Evolutionary conservation across 345 rosid genomes (phyloP).

Genomic region (Cardiospermum halicacabum): DNA sequence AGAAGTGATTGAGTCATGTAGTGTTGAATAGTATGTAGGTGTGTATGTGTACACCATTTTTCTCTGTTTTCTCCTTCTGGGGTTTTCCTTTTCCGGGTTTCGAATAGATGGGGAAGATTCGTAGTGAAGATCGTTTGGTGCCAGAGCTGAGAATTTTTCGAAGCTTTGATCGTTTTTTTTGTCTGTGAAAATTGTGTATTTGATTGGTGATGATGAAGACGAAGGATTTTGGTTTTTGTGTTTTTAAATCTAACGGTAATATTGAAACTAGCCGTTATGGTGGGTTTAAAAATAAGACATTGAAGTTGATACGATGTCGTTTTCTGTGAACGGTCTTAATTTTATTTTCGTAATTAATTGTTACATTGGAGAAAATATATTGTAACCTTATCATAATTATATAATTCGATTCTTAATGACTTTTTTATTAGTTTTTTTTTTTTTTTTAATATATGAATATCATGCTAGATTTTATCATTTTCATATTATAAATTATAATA

Average conservation of each 20-base stretch:
- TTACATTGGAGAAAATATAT: too few species aligned
- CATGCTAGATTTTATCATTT: too few species aligned
- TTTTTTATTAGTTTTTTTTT: too few species aligned
- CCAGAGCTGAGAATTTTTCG: conserved; percentile 19
- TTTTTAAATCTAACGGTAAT: conserved; percentile 33
- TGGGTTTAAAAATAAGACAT: not conserved
- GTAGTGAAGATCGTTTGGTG: conserved; percentile 18
- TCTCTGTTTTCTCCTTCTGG: conserved; percentile 6
- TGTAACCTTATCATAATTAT: too few species aligned
- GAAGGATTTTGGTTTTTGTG: not conserved
- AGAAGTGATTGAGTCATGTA: conserved; percentile 73
- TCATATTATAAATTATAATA: too few species aligned
- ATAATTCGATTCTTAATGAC: too few species aligned
- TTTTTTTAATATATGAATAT: too few species aligned
- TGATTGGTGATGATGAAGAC: not conserved
- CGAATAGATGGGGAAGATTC: conserved; percentile 11
- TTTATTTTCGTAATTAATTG: too few species aligned
- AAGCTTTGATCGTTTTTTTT: too few species aligned
- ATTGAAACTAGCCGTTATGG: conserved; percentile 51
- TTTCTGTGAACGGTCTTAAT: not conserved
- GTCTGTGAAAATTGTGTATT: not conserved
- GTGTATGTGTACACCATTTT: conserved; percentile 63
- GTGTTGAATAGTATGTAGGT: conserved; percentile 66
- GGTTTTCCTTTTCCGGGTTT: not conserved
- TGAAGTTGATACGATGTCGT: conserved; percentile 20